Conservation (phyloP, 805 yeast genomes). For the Blastobotrys peoriensis region DNA sequence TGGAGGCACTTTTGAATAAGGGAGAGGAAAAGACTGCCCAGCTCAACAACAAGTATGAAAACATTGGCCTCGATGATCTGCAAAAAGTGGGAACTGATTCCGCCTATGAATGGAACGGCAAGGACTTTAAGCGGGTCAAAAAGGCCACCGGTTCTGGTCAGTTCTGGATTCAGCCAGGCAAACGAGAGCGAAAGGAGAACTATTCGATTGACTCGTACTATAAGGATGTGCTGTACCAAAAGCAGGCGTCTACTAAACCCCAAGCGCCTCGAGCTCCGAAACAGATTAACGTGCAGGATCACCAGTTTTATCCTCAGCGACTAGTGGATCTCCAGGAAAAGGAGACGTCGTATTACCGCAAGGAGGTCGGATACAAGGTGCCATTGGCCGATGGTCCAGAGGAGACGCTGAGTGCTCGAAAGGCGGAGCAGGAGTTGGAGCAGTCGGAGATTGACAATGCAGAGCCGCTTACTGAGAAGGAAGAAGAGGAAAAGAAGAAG, state of each 20-base stretch:
- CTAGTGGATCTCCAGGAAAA: constrained; percentile 69
- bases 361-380: constrained; percentile 56
- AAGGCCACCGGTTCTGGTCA: constrained; percentile 35
- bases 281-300: constrained; percentile 76
- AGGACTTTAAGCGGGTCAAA: constrained; percentile 57
- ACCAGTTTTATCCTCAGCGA: constrained; percentile 82
- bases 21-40: constrained; percentile 80
- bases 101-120: constrained; percentile 97
- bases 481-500: constrained; percentile 61
- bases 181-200: constrained; percentile 47
- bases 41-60: constrained; percentile 74
- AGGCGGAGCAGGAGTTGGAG: constrained; percentile 48
- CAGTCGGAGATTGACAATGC: constrained; percentile 72
- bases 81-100: constrained; percentile 86
- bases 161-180: constrained; percentile 79
- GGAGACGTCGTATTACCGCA: constrained; percentile 72
- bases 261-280: constrained; percentile 72
- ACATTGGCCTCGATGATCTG: constrained; percentile 85
- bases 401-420: constrained; percentile 36
- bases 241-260: constrained; percentile 1
- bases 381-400: constrained; percentile 53
- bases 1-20: constrained; percentile 70
- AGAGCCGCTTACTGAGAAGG: constrained; percentile 69
- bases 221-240: constrained; percentile 56
- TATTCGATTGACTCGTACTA: constrained; percentile 85